Evolutionary conservation across 2,329 filamentous ascomycete species (phyloP).

Genomic region (Metarhizium rileyi): DNA sequence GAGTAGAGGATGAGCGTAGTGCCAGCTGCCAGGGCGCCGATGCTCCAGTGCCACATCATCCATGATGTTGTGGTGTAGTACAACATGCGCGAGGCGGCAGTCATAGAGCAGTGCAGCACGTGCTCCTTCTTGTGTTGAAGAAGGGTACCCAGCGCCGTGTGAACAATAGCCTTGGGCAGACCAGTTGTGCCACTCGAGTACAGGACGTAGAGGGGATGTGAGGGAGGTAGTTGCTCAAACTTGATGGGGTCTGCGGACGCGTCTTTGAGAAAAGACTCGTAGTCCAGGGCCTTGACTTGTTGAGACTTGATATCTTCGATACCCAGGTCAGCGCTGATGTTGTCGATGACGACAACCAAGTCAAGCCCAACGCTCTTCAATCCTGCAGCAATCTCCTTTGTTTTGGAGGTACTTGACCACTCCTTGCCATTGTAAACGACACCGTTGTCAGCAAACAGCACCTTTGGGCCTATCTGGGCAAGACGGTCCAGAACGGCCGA

Average conservation of each 20-base stretch:
- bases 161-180: constrained; percentile 85
- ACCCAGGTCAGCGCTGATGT: constrained; percentile 39
- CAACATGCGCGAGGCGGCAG: constrained; percentile 63
- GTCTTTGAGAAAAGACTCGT: constrained; percentile 32
- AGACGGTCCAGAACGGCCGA: constrained; percentile 84
- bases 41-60: constrained; percentile 99
- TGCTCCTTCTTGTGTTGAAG: constrained; percentile 98
- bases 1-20: constrained; percentile 82
- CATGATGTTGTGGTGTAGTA: constrained; percentile 94
- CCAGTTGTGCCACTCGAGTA: constrained; percentile 89
- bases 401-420: constrained; percentile 72
- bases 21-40: constrained; percentile 75
- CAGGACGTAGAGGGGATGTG: constrained; percentile 86
- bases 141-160: constrained; percentile 80
- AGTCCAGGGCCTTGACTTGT: constrained; percentile 33
- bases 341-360: constrained; percentile 65
- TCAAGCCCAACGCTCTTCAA: constrained; percentile 52
- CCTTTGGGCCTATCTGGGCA: constrained; percentile 70
- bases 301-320: constrained; percentile 30
- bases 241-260: constrained; percentile 36
- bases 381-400: constrained; percentile 61
- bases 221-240: constrained; percentile 72
- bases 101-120: constrained; percentile 73
- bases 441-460: constrained; percentile 82
- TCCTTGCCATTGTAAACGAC: constrained; percentile 85